phyloP scores from a whole-genome alignment of 768 basidiomycete genomes.

The Boletus coccyginus region DNA sequence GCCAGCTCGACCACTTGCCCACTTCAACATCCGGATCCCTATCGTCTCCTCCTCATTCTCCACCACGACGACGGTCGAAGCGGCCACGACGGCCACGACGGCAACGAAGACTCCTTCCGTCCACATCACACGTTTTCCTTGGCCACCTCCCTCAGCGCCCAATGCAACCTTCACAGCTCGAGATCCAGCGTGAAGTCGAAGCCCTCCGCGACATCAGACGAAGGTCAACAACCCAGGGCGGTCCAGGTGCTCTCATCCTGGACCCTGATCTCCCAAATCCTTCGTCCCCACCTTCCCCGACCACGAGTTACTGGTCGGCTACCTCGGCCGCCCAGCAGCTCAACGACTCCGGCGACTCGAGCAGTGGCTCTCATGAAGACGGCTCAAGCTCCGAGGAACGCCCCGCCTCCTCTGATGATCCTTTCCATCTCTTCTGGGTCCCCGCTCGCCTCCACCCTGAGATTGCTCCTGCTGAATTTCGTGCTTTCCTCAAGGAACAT shows the following conservation, averaged over 20 bases:
- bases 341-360: slow-evolving; percentile 43
- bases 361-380: slow-evolving; percentile 40
- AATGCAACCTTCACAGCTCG: slow-evolving; percentile 79
- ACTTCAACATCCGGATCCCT: neutral
- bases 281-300: slow-evolving; percentile 58
- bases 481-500: slow-evolving; percentile 93
- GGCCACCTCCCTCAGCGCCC: neutral
- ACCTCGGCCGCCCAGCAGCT: slow-evolving; percentile 32
- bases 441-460: slow-evolving; percentile 96
- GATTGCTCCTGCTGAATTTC: slow-evolving; percentile 94
- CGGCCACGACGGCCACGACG: slow-evolving; percentile 10
- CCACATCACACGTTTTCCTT: slow-evolving; percentile 14
- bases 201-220: slow-evolving; percentile 80
- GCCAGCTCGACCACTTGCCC: neutral
- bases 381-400: slow-evolving; percentile 36
- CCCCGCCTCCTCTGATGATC: slow-evolving; percentile 57
- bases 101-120: slow-evolving; percentile 4
- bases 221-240: slow-evolving; percentile 70
- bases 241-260: slow-evolving; percentile 78
- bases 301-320: slow-evolving; percentile 49
- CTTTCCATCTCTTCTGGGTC: slow-evolving; percentile 96
- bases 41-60: neutral
- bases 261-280: slow-evolving; percentile 91
- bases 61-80: slow-evolving; percentile 6
- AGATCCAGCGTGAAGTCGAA: slow-evolving; percentile 86